These are phyloP conservation scores for Camellia lanceoleosa DNA, from an alignment of 148 eudicot species.

Conservation along the genomic window DNA sequence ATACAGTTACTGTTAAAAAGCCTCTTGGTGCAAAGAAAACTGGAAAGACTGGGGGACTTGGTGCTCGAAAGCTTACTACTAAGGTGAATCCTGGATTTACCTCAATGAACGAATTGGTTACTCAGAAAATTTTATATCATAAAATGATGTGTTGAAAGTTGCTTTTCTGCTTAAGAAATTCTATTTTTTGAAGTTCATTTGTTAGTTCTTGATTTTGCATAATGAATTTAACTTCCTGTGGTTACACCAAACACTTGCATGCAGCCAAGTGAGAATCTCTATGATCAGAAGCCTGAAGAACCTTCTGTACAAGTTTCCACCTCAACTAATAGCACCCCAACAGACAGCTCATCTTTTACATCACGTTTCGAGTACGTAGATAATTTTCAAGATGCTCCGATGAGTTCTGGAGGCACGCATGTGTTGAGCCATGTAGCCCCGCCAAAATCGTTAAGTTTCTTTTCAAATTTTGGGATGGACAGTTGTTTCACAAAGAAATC, in stretches of 20 bases:
- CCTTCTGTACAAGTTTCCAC: conserved; percentile 65
- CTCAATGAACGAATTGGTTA: neutral
- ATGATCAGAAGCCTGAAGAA: conserved; percentile 97
- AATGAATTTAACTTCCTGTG: neutral
- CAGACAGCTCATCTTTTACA: conserved; percentile 53
- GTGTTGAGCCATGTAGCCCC: conserved; percentile 64
- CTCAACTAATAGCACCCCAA: conserved; percentile 42
- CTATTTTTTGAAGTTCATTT: conserved; percentile 2
- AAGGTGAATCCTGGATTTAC: conserved; percentile 46
- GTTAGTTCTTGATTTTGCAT: neutral
- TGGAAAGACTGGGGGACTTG: conserved; percentile 89
- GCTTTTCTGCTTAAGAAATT: neutral
- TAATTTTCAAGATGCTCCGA: conserved; percentile 47
- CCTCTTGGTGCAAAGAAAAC: too few relatives aligned
- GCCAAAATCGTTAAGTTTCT: conserved; percentile 81
- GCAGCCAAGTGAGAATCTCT: conserved; percentile 90
- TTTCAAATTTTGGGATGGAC: conserved; percentile 94
- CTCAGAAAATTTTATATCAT: neutral
- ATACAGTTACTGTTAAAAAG: too few relatives aligned
- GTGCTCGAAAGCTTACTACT: conserved; percentile 82
- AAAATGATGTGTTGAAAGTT: neutral
- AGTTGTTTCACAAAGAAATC: conserved; percentile 66
- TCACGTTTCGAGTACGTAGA: conserved; percentile 92
- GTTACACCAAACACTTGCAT: neutral
- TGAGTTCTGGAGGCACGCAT: conserved; percentile 55